Conservation (phyloP, 202 grass and related monocot species). For the Digitaria exilis region DNA sequence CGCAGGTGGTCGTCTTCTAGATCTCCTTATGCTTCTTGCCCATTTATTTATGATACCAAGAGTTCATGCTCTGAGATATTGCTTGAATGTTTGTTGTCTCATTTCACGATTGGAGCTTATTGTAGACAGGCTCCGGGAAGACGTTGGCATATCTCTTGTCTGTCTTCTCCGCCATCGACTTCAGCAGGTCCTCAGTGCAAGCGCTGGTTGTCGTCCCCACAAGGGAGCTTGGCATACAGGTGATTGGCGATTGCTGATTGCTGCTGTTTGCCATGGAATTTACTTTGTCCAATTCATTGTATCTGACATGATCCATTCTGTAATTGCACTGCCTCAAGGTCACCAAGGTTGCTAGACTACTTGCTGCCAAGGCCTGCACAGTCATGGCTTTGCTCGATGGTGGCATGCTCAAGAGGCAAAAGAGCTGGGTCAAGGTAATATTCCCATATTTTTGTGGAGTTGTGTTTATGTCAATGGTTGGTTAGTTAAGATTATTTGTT, state of each 20-base stretch:
- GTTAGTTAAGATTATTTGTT: background rate
- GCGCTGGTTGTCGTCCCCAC: conserved; percentile 82
- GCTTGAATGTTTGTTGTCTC: background rate
- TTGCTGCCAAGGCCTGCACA: conserved; percentile 68
- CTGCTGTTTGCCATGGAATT: conserved; percentile 14
- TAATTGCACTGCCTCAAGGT: conserved; percentile 49
- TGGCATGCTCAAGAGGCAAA: conserved; percentile 88
- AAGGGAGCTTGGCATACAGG: conserved; percentile 97
- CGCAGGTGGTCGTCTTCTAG: conserved; percentile 60
- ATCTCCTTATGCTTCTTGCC: background rate
- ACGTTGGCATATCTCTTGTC: conserved; percentile 83
- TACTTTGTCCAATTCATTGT: background rate
- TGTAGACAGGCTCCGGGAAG: conserved; percentile 97
- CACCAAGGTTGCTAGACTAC: conserved; percentile 81
- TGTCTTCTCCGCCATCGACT: conserved; percentile 74
- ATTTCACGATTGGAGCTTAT: conserved; percentile 1
- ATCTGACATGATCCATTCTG: conserved; percentile 7
- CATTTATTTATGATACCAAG: background rate
- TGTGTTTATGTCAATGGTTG: background rate
- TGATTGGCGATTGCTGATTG: conserved; percentile 40
- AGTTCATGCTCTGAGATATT: background rate
- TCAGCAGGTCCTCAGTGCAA: conserved; percentile 77
- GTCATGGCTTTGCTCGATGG: conserved; percentile 96
- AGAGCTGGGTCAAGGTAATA: conserved; percentile 90
- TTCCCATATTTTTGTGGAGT: background rate